A percentile compares a stretch with the other conserved stretches of the same genome.
These are phyloP conservation scores for Nepenthes gracilis DNA, from an alignment of 148 eudicot genomes.

Conservation along the genomic window DNA sequence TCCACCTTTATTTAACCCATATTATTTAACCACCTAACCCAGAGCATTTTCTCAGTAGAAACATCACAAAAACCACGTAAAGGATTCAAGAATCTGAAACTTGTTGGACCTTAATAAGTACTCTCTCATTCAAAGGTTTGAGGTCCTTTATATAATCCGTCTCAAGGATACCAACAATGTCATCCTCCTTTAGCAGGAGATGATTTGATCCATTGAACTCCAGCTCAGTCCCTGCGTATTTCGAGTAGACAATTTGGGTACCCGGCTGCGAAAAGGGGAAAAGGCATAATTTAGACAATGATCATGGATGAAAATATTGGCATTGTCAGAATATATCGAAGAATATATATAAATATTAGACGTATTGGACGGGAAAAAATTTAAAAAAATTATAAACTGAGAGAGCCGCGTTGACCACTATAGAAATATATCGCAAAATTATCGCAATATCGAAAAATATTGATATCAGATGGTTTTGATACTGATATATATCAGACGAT, in stretches of 20 bases:
- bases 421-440: no score
- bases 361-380: no score
- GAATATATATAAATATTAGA: no score
- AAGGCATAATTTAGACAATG: not conserved
- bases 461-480: no score
- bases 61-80: not conserved
- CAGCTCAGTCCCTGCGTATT: slow-evolving; percentile 73
- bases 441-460: no score
- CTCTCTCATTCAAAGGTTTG: slow-evolving; percentile 63
- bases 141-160: slow-evolving; percentile 67
- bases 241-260: slow-evolving; percentile 50
- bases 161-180: slow-evolving; percentile 62
- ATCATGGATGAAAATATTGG: not conserved
- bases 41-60: not conserved
- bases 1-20: no score
- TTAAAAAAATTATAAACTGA: no score
- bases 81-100: not conserved
- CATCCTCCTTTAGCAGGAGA: slow-evolving; percentile 66
- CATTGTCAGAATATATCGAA: no score
- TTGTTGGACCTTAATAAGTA: slow-evolving; percentile 51
- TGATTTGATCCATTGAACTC: slow-evolving; percentile 61
- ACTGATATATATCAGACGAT: no score
- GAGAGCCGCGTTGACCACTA: no score
- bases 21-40: not conserved
- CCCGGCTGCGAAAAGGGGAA: slow-evolving; percentile 30